phyloP scores from a whole-genome alignment of 2,329 filamentous ascomycete genomes.

The Trichophyton verrucosum region DNA sequence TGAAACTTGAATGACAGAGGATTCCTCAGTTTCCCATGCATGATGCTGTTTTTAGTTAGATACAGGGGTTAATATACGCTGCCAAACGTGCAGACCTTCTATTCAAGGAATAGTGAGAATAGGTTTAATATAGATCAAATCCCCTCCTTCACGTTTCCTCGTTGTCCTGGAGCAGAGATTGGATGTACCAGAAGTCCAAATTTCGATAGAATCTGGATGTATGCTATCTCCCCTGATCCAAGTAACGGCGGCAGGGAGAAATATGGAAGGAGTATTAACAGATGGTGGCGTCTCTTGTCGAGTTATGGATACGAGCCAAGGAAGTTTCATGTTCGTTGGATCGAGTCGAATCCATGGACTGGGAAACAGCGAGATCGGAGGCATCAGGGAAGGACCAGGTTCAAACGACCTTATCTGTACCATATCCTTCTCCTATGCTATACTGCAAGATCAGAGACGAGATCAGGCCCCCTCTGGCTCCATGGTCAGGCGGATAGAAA shows the following conservation, averaged over 20 bases:
- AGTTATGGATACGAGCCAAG: not conserved
- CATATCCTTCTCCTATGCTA: not conserved
- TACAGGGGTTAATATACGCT: not conserved
- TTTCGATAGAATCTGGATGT: not conserved
- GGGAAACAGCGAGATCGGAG: not conserved
- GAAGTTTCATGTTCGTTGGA: not conserved
- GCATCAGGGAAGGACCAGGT: not conserved
- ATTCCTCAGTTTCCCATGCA: not conserved
- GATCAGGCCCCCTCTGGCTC: not conserved
- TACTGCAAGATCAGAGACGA: not conserved
- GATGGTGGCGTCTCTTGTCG: not conserved
- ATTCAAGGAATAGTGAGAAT: not conserved
- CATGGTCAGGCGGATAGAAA: not conserved
- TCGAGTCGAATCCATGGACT: not conserved
- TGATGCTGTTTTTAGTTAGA: not conserved
- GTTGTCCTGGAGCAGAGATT: not conserved
- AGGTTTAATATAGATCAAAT: not conserved
- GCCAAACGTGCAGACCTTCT: not conserved
- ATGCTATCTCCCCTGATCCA: not conserved
- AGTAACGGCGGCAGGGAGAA: not conserved
- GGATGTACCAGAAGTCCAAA: not conserved
- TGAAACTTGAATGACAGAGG: not conserved
- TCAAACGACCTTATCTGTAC: not conserved
- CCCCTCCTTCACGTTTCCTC: not conserved
- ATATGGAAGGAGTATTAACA: not conserved